A percentile compares a stretch with the other conserved stretches of the same genome.
These are phyloP conservation scores for Aeschynomene evenia DNA, from an alignment of 306 rosid genomes.

Conservation along the genomic window DNA sequence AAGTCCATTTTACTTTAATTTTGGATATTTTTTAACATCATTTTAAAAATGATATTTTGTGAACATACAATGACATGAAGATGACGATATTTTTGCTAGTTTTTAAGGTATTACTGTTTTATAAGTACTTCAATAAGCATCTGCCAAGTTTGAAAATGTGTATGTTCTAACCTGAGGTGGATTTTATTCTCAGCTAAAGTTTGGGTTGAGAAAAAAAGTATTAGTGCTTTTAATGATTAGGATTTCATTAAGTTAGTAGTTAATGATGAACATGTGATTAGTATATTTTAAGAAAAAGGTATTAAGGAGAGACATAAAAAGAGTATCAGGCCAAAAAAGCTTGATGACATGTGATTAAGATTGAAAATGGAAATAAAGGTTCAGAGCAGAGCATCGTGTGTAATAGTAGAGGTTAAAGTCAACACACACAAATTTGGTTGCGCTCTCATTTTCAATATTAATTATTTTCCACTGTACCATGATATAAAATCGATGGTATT, in stretches of 20 bases:
- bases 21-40: not conserved
- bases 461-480: slow-evolving; percentile 21
- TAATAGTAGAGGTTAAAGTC: slow-evolving; percentile 39
- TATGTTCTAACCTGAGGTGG: too few relatives aligned
- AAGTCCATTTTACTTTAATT: not conserved
- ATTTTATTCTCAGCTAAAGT: too few relatives aligned
- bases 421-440: slow-evolving; percentile 23
- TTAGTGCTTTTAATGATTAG: not conserved
- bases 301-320: not conserved
- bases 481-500: not conserved
- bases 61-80: too few relatives aligned
- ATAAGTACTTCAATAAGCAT: too few relatives aligned
- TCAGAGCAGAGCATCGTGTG: slow-evolving; percentile 24
- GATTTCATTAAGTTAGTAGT: not conserved
- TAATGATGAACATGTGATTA: slow-evolving; percentile 24
- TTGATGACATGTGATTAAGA: slow-evolving; percentile 33
- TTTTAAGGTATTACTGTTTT: too few relatives aligned
- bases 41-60: too few relatives aligned
- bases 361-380: slow-evolving; percentile 32
- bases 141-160: not conserved
- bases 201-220: not conserved
- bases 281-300: not conserved
- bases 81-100: too few relatives aligned
- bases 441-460: not conserved
- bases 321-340: slow-evolving; percentile 27